phyloP scores from a whole-genome alignment of 2,329 filamentous ascomycete species.

The Nemania bipapillata region DNA sequence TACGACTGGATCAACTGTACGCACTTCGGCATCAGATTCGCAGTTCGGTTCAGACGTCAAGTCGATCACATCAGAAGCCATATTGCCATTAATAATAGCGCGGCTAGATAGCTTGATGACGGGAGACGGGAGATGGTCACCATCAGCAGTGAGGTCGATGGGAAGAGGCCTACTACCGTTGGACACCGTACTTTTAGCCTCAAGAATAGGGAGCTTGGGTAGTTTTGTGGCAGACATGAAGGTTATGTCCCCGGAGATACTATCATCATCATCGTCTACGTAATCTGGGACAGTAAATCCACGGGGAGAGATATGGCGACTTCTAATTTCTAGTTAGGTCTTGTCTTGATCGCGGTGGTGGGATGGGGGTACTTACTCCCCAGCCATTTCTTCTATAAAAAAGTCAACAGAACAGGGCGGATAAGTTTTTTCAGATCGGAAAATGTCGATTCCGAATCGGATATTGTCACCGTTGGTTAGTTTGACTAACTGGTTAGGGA shows the following conservation, averaged over 20 bases:
- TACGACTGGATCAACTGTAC: background rate
- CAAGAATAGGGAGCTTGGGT: background rate
- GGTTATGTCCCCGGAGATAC: constrained; percentile 27
- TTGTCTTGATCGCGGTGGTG: background rate
- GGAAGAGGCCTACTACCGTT: constrained; percentile 9
- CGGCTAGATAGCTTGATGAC: background rate
- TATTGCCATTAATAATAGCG: constrained; percentile 15
- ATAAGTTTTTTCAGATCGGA: constrained; percentile 52
- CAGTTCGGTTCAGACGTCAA: constrained; percentile 43
- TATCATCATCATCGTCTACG: constrained; percentile 43
- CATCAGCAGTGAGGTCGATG: constrained; percentile 45
- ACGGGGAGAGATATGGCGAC: constrained; percentile 43
- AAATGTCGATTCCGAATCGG: constrained; percentile 56
- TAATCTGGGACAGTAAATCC: constrained; percentile 60
- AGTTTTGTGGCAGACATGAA: background rate
- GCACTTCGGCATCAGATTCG: constrained; percentile 30
- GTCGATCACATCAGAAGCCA: constrained; percentile 41
- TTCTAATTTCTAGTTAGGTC: constrained; percentile 34
- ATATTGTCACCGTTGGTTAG: constrained; percentile 54
- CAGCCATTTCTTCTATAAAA: constrained; percentile 43
- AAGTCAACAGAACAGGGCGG: constrained; percentile 55
- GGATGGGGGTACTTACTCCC: constrained; percentile 32
- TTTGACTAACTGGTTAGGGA: constrained; percentile 27
- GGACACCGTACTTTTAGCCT: constrained; percentile 8
- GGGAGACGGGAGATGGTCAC: constrained; percentile 28